These are phyloP conservation scores for Russula sp. DNA, from an alignment of 768 basidiomycete genomes.

Conservation along the genomic window DNA sequence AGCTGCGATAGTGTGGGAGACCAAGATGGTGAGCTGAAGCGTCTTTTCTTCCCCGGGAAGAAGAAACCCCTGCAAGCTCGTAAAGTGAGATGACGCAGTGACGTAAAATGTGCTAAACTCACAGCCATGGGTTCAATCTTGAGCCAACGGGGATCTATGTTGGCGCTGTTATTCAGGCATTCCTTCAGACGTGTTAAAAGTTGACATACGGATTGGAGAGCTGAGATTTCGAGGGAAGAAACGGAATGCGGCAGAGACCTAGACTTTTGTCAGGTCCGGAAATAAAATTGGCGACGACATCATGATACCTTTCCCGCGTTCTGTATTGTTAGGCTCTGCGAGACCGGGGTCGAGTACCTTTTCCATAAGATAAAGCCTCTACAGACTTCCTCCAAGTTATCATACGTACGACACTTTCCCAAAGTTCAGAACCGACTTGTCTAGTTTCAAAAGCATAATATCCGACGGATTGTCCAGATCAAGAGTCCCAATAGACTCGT, in stretches of 20 bases:
- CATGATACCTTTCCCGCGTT: conserved; percentile 60
- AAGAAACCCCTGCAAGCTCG: conserved; percentile 52
- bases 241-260: conserved; percentile 66
- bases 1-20: conserved; percentile 52
- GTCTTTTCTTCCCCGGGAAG: conserved; percentile 50
- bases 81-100: not conserved
- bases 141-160: conserved; percentile 59
- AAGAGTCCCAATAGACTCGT: conserved; percentile 19
- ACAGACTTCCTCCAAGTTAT: not conserved
- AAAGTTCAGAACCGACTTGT: conserved; percentile 23
- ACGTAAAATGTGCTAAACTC: conserved; percentile 30
- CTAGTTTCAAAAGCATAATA: conserved; percentile 25
- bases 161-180: not conserved
- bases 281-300: conserved; percentile 21
- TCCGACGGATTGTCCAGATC: conserved; percentile 14
- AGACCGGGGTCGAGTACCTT: conserved; percentile 49
- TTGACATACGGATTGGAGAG: conserved; percentile 50
- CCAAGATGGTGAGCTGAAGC: conserved; percentile 49
- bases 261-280: conserved; percentile 5
- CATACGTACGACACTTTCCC: conserved; percentile 28
- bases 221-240: conserved; percentile 53
- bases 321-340: conserved; percentile 44
- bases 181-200: not conserved
- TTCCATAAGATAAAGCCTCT: not conserved
- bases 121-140: conserved; percentile 55